Conservation (phyloP, 805 yeast species). For the Saccharomycopsis malanga region DNA sequence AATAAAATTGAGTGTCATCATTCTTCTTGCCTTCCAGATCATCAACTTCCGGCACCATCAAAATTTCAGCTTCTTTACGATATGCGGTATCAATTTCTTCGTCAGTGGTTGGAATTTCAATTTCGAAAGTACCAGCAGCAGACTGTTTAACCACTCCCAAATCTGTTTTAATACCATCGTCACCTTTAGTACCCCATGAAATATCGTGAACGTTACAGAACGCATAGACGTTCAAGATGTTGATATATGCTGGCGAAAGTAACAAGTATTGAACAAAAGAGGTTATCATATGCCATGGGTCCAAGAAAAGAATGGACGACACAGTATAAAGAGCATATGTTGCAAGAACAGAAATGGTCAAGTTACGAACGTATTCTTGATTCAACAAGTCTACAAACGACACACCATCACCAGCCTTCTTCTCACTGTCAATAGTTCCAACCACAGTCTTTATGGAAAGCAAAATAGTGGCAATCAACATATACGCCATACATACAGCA, state of each 20-base stretch:
- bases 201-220: constrained; percentile 95
- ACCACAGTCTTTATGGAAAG: constrained; percentile 50
- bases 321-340: constrained; percentile 76
- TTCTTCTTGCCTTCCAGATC: constrained; percentile 30
- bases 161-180: constrained; percentile 52
- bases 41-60: constrained; percentile 33
- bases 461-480: constrained; percentile 82
- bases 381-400: constrained; percentile 40
- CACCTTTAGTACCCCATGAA: constrained; percentile 97
- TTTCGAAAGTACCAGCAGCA: constrained; percentile 57
- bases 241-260: constrained; percentile 83
- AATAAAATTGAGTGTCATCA: constrained; percentile 58
- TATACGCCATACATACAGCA: constrained; percentile 82
- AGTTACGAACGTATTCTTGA: constrained; percentile 71
- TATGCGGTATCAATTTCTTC: constrained; percentile 75
- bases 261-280: constrained; percentile 78
- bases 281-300: constrained; percentile 90
- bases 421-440: constrained; percentile 47
- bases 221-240: constrained; percentile 87
- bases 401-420: constrained; percentile 24
- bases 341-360: constrained; percentile 74
- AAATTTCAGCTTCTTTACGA: constrained; percentile 52
- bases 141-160: constrained; percentile 69
- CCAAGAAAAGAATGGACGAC: constrained; percentile 74
- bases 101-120: constrained; percentile 69